A percentile compares a stretch with the other conserved stretches of the same genome.
phyloP scores from a whole-genome alignment of 345 rosid genomes.

The Boechera divaricarpa region DNA sequence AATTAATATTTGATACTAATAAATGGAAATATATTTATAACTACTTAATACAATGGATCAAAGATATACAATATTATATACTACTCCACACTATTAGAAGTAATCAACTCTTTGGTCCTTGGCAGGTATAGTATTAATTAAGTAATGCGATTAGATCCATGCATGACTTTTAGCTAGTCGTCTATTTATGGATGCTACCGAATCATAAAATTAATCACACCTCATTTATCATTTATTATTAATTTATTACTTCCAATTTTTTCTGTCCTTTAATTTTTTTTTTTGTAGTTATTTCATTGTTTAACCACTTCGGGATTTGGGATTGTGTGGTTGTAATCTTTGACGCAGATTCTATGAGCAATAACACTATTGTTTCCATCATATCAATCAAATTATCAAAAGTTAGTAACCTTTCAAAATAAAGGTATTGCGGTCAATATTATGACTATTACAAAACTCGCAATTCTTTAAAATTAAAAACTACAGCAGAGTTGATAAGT shows the following conservation, averaged over 20 bases:
- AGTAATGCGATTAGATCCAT: constrained; percentile 35
- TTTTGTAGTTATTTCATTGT: no score
- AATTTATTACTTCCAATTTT: not conserved
- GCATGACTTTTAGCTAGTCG: constrained; percentile 24
- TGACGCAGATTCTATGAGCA: not conserved
- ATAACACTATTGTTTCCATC: no score
- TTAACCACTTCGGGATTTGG: no score
- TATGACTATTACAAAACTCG: no score
- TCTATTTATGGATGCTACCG: constrained; percentile 25
- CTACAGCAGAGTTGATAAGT: no score
- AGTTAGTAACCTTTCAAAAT: no score
- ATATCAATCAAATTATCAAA: no score
- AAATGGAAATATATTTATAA: not conserved
- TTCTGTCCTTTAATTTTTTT: not conserved
- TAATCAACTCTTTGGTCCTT: constrained; percentile 25
- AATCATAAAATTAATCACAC: constrained; percentile 15
- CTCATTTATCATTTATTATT: not conserved
- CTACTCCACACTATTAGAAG: not conserved
- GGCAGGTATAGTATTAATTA: constrained; percentile 5
- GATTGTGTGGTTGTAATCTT: not conserved
- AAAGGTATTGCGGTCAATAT: no score
- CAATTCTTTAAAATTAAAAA: no score
- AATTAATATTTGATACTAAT: constrained; percentile 11
- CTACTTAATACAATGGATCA: not conserved
- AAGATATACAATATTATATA: not conserved